A percentile compares a stretch with the other conserved stretches of the same genome.
Conservation (phyloP, 345 rosid genomes). For the Salix koriyanagi region DNA sequence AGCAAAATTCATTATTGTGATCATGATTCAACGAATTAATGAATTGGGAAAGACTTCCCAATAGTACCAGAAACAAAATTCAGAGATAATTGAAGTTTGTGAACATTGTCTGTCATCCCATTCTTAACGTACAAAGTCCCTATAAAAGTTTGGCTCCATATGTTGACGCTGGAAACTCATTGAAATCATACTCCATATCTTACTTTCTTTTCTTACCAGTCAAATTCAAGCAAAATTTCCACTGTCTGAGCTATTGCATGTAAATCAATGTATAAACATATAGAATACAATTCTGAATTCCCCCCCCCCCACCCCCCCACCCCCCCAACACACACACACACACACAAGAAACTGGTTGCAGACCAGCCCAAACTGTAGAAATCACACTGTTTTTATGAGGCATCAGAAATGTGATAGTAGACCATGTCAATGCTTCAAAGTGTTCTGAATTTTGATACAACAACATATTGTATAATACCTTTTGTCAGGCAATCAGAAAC, state of each 20-base stretch:
- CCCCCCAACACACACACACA: background rate
- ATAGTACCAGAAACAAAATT: background rate
- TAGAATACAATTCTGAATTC: background rate
- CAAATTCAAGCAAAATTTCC: too few species aligned
- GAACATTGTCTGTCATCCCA: background rate
- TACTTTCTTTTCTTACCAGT: too few species aligned
- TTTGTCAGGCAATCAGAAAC: constrained; percentile 45
- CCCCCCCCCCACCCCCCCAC: background rate
- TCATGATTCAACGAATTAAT: background rate
- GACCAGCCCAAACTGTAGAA: too few species aligned
- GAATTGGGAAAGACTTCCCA: background rate
- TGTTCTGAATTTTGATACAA: background rate
- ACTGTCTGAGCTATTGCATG: too few species aligned
- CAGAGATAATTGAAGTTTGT: background rate
- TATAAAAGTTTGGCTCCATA: background rate
- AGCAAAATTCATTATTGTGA: background rate
- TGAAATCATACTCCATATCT: background rate
- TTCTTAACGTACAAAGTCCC: background rate
- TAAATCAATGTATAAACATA: background rate
- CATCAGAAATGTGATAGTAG: background rate
- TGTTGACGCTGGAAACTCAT: background rate
- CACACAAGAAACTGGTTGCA: background rate
- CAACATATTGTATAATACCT: constrained; percentile 36
- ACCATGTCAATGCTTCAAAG: too few species aligned
- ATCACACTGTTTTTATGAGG: background rate